These are phyloP conservation scores for Sanghuangporus baumii DNA, from an alignment of 1,284 basidiomycete species.

Conservation along the genomic window DNA sequence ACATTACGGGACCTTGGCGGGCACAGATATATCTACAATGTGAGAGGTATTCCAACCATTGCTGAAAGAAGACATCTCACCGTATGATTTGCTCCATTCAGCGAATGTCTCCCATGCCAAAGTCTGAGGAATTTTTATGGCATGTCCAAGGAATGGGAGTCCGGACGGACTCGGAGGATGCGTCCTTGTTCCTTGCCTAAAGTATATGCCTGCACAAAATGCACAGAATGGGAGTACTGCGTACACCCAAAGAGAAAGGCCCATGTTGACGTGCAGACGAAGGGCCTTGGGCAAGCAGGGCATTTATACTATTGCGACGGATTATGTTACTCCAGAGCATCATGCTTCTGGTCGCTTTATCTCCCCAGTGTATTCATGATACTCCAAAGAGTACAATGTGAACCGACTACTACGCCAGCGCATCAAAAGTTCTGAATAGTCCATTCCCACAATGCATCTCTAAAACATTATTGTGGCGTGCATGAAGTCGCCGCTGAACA, in stretches of 20 bases:
- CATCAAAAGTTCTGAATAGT: too few species aligned
- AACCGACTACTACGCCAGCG: too few species aligned
- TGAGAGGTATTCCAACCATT: background rate
- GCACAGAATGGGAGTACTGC: background rate
- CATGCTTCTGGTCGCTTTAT: too few species aligned
- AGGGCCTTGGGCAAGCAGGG: too few species aligned
- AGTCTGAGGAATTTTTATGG: conserved; percentile 26
- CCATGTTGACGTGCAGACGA: background rate
- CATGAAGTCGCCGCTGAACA: too few species aligned
- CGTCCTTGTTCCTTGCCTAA: background rate
- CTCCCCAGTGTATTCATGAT: too few species aligned
- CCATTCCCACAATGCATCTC: too few species aligned
- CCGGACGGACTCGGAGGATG: conserved; percentile 28
- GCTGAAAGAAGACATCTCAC: conserved; percentile 13
- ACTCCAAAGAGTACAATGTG: too few species aligned
- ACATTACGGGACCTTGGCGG: conserved; percentile 23
- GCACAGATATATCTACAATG: background rate
- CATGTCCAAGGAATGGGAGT: conserved; percentile 29
- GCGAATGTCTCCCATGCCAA: conserved; percentile 28
- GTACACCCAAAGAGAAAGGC: background rate
- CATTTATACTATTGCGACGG: too few species aligned
- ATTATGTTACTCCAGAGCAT: too few species aligned
- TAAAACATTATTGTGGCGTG: too few species aligned
- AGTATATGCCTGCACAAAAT: background rate
- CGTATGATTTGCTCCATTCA: conserved; percentile 28